These are phyloP conservation scores for Candida labiduridarum DNA, from an alignment of 1,139 yeast genomes.

Conservation along the genomic window DNA sequence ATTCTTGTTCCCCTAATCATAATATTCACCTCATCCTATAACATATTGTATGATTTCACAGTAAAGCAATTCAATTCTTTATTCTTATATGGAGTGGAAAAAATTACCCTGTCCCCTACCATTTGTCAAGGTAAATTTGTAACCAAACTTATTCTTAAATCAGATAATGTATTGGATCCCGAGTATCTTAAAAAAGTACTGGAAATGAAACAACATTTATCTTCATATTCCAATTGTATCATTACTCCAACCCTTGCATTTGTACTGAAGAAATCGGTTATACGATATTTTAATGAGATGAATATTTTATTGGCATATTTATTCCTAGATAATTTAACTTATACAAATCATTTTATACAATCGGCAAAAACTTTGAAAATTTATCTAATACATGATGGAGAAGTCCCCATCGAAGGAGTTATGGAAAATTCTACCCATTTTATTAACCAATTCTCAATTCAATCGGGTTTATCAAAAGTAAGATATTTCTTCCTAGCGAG, in stretches of 20 bases:
- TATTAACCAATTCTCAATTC: constrained; percentile 23
- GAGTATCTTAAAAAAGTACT: constrained; percentile 6
- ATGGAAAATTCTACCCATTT: constrained; percentile 19
- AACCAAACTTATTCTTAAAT: not conserved
- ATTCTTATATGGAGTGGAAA: constrained; percentile 7
- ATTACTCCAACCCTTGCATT: constrained; percentile 5
- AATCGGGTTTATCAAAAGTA: constrained; percentile 16
- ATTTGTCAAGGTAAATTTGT: constrained; percentile 2
- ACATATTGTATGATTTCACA: constrained; percentile 26
- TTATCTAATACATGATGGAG: constrained; percentile 24
- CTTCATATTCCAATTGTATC: constrained; percentile 7
- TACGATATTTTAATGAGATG: constrained; percentile 30
- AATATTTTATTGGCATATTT: constrained; percentile 23
- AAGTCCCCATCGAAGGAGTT: constrained; percentile 3
- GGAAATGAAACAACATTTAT: constrained; percentile 4
- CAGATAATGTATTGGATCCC: constrained; percentile 9
- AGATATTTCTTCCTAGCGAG: constrained; percentile 11
- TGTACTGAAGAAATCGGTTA: constrained; percentile 19
- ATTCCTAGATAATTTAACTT: constrained; percentile 43
- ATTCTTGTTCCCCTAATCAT: constrained; percentile 55
- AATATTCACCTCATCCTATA: constrained; percentile 52
- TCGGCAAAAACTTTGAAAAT: constrained; percentile 47
- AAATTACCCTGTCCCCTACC: not conserved
- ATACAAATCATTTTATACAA: constrained; percentile 52
- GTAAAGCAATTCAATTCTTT: constrained; percentile 15